Evolutionary conservation across 2,329 filamentous ascomycete genomes (phyloP).

Genomic region (Pseudogymnoascus sp.): DNA sequence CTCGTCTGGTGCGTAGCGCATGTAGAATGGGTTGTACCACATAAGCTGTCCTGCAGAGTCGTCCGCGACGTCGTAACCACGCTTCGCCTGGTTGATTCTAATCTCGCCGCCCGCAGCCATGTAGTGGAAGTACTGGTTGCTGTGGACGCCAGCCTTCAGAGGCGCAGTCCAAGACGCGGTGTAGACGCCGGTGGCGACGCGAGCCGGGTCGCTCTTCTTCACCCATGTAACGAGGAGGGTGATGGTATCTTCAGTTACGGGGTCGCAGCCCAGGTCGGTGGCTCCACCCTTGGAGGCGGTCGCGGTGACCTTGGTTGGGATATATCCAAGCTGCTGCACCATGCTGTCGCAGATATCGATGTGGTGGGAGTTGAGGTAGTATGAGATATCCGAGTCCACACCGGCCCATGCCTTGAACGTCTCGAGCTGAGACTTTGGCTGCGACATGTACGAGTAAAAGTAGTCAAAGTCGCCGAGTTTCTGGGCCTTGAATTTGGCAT

Average conservation of each 20-base stretch:
- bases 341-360: constrained; percentile 88
- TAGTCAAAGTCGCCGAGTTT: constrained; percentile 92
- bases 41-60: constrained; percentile 61
- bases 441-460: constrained; percentile 95
- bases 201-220: constrained; percentile 57
- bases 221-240: constrained; percentile 84
- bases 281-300: constrained; percentile 72
- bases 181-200: constrained; percentile 78
- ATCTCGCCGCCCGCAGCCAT: constrained; percentile 78
- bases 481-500: constrained; percentile 69
- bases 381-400: constrained; percentile 84
- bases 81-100: constrained; percentile 84
- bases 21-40: constrained; percentile 94
- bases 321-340: constrained; percentile 64
- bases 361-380: constrained; percentile 94
- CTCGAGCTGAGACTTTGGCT: constrained; percentile 83
- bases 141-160: constrained; percentile 87
- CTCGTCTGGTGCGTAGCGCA: constrained; percentile 89
- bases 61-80: constrained; percentile 89
- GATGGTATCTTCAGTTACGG: constrained; percentile 86
- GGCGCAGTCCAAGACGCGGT: constrained; percentile 93
- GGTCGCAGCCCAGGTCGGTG: constrained; percentile 65
- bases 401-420: constrained; percentile 95
- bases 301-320: constrained; percentile 70
- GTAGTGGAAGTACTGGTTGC: constrained; percentile 95